Evolutionary conservation across 257 asterid genomes (phyloP).

Genomic region (Paulownia fortunei): DNA sequence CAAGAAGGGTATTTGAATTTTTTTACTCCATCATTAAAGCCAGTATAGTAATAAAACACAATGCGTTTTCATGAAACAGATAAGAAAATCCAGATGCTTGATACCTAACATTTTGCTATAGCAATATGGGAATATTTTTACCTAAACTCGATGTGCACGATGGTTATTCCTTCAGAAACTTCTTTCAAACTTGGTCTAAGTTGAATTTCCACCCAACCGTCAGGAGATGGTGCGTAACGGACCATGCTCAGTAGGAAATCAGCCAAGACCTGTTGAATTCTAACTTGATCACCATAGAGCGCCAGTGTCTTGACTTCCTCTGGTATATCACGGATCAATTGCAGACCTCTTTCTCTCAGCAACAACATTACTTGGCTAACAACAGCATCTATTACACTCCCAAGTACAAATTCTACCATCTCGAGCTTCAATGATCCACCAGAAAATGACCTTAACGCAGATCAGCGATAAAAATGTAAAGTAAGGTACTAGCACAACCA

Average conservation of each 20-base stretch:
- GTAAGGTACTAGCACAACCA: background rate
- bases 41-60: conserved; percentile 4
- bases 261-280: conserved; percentile 83
- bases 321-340: conserved; percentile 80
- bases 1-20: background rate
- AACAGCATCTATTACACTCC: conserved; percentile 85
- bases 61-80: background rate
- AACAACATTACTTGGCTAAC: conserved; percentile 90
- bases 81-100: conserved; percentile 1
- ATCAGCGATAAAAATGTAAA: background rate
- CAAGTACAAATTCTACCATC: conserved; percentile 65
- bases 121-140: conserved; percentile 25
- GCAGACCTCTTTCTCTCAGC: conserved; percentile 75
- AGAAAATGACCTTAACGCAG: conserved; percentile 14
- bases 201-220: conserved; percentile 89
- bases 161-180: conserved; percentile 51
- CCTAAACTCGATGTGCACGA: conserved; percentile 77
- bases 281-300: conserved; percentile 76
- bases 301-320: conserved; percentile 74
- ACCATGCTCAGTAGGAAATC: conserved; percentile 80
- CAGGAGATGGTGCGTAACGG: conserved; percentile 67
- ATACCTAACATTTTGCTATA: background rate
- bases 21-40: background rate
- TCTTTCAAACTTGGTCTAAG: conserved; percentile 69
- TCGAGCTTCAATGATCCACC: conserved; percentile 76